Base-by-base conservation (phyloP, 345 rosid species). In the Syzygium aromaticum region DNA sequence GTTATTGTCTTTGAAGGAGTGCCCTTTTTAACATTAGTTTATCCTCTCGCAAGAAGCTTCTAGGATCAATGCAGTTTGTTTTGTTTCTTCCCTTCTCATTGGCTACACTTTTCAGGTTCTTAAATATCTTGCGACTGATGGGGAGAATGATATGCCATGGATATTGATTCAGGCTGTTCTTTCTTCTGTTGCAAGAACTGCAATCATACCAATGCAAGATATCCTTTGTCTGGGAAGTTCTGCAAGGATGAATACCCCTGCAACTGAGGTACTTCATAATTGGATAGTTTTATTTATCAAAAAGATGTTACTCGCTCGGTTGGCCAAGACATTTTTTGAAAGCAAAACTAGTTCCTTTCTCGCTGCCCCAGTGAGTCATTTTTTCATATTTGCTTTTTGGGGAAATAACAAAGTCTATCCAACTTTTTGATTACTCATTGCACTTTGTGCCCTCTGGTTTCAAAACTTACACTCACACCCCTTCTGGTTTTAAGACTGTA, bases 241-340 rank as follows among this genome's bases (percentile, higher is more conserved):
- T 86, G 98, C 98, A 22, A 92, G 99, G 90, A 96, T 96, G 98
- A 97, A 97, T 88, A 93, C 89, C 90, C 98, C 99, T 57, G 97
- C 99, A 73, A 97, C 99, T 86, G 91, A 78, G 97, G 98, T 97
- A 90, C 87, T 56, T 21, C 28, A 27, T 54, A 11, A 51, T 86
- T 15, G n/a, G 33, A 59, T 33, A 53, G 33, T 64, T 15, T 63
- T 63, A 54, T 56, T 38, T 21, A 8, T 23, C 12, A 56, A 85
- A 77, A 46, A 27, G 46, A 27, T 23, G 86, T 38, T 27, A 5
- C 51, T 56, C 49, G 16, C 27, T 85, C 0, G 3, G 22, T 27
- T 38, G 56, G n/a, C 52, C 16, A 61, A 63, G 21, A 87, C 5
- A 38, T 57, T 15, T 51, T 27, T 57, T 51, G 52, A 38, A 59